A percentile compares a stretch with the other conserved stretches of the same genome.
Evolutionary conservation across 805 yeast species (phyloP).

Genomic region (Wickerhamomyces mucosus): DNA sequence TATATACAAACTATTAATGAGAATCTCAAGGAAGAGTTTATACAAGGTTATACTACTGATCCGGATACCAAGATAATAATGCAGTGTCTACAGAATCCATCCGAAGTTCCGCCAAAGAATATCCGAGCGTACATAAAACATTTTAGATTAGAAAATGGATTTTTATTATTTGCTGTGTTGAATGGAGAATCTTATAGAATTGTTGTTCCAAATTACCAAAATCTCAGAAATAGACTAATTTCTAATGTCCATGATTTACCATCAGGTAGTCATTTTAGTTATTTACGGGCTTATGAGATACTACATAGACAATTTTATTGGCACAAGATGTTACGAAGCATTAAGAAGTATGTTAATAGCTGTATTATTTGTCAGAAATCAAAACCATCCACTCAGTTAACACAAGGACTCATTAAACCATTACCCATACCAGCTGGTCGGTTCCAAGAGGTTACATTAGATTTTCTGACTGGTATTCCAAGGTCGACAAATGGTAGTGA

Average conservation of each 20-base stretch:
- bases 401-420: background rate
- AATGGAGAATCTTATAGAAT: too few relatives aligned
- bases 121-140: too few relatives aligned
- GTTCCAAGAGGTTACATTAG: background rate
- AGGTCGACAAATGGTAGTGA: background rate
- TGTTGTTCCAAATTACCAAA: too few relatives aligned
- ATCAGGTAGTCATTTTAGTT: background rate
- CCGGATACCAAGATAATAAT: too few relatives aligned
- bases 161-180: too few relatives aligned
- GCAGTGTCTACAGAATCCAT: too few relatives aligned
- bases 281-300: background rate
- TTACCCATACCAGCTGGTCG: background rate
- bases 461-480: background rate
- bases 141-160: too few relatives aligned
- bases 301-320: background rate
- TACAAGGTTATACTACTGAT: too few relatives aligned
- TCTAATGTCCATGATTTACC: background rate
- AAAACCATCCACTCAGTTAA: slow-evolving; percentile 1
- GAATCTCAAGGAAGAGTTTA: too few relatives aligned
- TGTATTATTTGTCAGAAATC: background rate
- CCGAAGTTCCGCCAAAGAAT: too few relatives aligned
- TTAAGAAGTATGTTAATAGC: background rate
- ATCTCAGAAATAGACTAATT: too few relatives aligned
- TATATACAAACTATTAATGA: too few relatives aligned
- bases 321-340: background rate